These are phyloP conservation scores for Colletotrichum caudatum DNA, from an alignment of 2,329 filamentous ascomycete genomes.

Conservation along the genomic window DNA sequence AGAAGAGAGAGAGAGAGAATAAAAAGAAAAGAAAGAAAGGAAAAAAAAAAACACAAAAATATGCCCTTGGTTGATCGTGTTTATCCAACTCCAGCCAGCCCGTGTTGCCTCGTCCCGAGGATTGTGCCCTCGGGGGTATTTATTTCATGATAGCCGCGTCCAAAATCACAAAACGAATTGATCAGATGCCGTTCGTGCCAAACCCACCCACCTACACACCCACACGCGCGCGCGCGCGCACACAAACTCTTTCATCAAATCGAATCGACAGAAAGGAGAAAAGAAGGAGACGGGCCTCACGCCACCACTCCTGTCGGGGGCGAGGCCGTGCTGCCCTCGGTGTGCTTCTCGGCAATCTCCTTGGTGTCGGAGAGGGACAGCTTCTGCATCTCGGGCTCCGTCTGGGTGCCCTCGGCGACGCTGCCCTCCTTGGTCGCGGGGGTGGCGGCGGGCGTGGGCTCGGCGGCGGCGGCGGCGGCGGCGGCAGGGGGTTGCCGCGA, in stretches of 20 bases:
- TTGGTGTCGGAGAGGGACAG: constrained; percentile 46
- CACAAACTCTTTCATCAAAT: no score
- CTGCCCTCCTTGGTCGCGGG: constrained; percentile 33
- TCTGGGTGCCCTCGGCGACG: constrained; percentile 47
- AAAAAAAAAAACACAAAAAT: neutral
- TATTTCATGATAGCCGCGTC: constrained; percentile 23
- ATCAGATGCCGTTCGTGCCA: neutral
- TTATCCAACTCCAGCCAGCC: constrained; percentile 26
- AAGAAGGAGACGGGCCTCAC: constrained; percentile 1
- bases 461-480: constrained; percentile 15
- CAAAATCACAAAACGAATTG: constrained; percentile 10
- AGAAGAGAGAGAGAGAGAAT: neutral
- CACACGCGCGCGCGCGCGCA: no score
- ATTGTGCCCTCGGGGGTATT: constrained; percentile 34
- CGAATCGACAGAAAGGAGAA: neutral
- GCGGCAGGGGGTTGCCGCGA: neutral
- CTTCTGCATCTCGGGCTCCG: constrained; percentile 48
- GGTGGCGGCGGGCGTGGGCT: constrained; percentile 21
- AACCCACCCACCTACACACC: neutral
- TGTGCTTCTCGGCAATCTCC: constrained; percentile 35
- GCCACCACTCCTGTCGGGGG: neutral
- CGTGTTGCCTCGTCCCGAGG: constrained; percentile 23
- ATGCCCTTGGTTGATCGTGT: neutral
- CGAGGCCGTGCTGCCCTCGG: constrained; percentile 17
- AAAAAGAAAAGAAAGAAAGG: neutral